phyloP scores from a whole-genome alignment of 2,329 filamentous ascomycete species.

The Colletotrichum melonis region DNA sequence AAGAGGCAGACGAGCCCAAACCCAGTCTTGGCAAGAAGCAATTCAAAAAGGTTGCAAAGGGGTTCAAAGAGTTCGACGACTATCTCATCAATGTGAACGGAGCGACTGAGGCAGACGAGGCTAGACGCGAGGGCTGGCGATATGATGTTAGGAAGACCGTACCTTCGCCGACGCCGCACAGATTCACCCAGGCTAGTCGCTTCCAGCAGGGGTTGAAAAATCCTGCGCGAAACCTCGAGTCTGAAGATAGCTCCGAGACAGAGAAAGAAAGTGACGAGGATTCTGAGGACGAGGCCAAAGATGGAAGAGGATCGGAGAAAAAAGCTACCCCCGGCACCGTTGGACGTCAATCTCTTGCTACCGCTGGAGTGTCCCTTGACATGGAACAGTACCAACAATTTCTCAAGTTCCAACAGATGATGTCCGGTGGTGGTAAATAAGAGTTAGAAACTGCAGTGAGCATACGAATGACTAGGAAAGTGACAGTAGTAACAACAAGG shows the following conservation, averaged over 20 bases:
- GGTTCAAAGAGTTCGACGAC: background rate
- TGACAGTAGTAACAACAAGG: too few species aligned
- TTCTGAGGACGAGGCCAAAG: too few species aligned
- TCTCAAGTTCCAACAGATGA: background rate
- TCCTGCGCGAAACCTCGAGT: background rate
- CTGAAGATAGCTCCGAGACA: too few species aligned
- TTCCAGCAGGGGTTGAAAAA: background rate
- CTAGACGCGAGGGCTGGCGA: background rate
- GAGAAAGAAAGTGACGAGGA: too few species aligned
- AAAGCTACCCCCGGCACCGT: background rate
- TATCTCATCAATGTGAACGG: background rate
- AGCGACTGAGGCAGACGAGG: background rate
- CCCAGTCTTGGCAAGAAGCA: background rate
- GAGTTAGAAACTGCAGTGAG: too few species aligned
- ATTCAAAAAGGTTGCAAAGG: background rate
- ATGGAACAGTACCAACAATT: background rate
- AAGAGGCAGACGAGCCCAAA: background rate
- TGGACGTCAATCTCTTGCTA: background rate
- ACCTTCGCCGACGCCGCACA: too few species aligned
- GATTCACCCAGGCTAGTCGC: background rate
- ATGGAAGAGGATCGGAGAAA: background rate
- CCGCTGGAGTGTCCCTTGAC: background rate
- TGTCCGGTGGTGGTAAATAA: background rate
- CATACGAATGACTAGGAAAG: too few species aligned
- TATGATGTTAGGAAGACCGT: background rate